phyloP scores from a whole-genome alignment of 495 filamentous ascomycete species.

The Lineolata rhizophorae region DNA sequence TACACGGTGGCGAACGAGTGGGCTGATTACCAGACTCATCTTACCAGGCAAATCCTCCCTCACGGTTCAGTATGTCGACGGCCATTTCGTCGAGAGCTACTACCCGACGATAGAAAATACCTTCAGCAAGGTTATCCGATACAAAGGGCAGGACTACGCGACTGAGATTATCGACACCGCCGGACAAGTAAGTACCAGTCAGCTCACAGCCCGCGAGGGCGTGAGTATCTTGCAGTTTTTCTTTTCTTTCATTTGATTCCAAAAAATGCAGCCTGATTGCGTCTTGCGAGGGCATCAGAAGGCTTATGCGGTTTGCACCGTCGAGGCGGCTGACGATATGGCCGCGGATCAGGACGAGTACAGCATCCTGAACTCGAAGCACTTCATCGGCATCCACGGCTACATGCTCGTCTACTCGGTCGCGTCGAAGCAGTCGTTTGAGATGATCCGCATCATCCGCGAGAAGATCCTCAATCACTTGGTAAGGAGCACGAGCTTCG shows the following conservation, averaged over 20 bases:
- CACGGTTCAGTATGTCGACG: slow-evolving; percentile 92
- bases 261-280: too few relatives aligned
- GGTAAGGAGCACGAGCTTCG: slow-evolving; percentile 27
- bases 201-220: slow-evolving; percentile 1
- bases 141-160: slow-evolving; percentile 78
- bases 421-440: slow-evolving; percentile 77
- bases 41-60: slow-evolving; percentile 94
- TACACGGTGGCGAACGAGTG: too few relatives aligned
- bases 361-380: slow-evolving; percentile 90
- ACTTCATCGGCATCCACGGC: slow-evolving; percentile 98
- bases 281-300: too few relatives aligned
- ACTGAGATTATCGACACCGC: slow-evolving; percentile 98
- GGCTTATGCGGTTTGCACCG: too few relatives aligned
- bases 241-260: too few relatives aligned
- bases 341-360: slow-evolving; percentile 61
- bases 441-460: slow-evolving; percentile 84
- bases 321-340: slow-evolving; percentile 6
- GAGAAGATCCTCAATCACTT: slow-evolving; percentile 96
- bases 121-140: slow-evolving; percentile 83
- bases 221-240: too few relatives aligned
- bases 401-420: slow-evolving; percentile 98
- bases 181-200: slow-evolving; percentile 83
- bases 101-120: slow-evolving; percentile 99
- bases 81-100: slow-evolving; percentile 95
- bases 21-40: too few relatives aligned